phyloP scores from a whole-genome alignment of 2,329 filamentous ascomycete species.

The Claviceps sp. region DNA sequence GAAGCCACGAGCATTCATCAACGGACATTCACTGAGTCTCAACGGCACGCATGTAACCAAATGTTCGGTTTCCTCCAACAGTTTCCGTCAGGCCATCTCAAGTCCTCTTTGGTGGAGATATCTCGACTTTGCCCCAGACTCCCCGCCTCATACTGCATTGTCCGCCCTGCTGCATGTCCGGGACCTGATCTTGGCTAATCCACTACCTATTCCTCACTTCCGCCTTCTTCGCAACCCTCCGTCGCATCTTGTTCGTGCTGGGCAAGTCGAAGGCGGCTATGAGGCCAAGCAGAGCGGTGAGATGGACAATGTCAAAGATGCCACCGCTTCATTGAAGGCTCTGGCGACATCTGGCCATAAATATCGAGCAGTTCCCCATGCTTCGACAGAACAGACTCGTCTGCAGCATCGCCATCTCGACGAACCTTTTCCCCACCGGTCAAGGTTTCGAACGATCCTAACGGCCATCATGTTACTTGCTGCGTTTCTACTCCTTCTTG shows the following conservation, averaged over 20 bases:
- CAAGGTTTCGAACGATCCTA: constrained; percentile 8
- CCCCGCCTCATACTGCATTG: too few relatives aligned
- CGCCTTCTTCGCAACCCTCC: background rate
- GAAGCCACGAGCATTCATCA: too few relatives aligned
- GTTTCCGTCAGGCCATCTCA: too few relatives aligned
- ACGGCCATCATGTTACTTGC: constrained; percentile 8
- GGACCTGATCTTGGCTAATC: too few relatives aligned
- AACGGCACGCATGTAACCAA: too few relatives aligned
- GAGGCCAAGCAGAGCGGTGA: background rate
- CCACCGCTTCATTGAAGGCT: constrained; percentile 7
- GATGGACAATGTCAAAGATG: constrained; percentile 5
- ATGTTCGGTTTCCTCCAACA: too few relatives aligned
- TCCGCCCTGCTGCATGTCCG: too few relatives aligned
- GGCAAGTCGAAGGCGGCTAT: background rate
- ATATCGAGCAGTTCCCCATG: constrained; percentile 16
- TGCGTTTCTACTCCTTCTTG: constrained; percentile 7
- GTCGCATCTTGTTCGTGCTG: background rate
- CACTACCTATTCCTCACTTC: background rate
- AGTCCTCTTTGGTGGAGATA: too few relatives aligned
- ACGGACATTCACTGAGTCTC: too few relatives aligned
- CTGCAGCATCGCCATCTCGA: background rate
- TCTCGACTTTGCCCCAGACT: too few relatives aligned
- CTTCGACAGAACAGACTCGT: background rate
- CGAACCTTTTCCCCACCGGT: background rate
- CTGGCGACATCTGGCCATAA: constrained; percentile 12